Evolutionary conservation across 225 moss, liverwort and hornwort species (phyloP).

Genomic region (Rhytidiadelphus loreus): DNA sequence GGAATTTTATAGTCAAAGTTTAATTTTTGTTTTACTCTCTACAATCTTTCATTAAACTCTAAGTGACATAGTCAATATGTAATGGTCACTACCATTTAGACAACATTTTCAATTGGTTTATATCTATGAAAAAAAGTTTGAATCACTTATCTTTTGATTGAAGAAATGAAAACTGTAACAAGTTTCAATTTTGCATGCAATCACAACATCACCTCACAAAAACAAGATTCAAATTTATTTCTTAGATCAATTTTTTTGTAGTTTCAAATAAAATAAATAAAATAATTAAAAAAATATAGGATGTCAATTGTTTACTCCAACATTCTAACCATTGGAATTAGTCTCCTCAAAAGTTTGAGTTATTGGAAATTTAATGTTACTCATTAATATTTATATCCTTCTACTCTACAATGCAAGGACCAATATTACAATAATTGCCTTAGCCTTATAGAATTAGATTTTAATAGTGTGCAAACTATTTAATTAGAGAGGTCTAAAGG

Average conservation of each 20-base stretch:
- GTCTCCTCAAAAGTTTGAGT: not conserved
- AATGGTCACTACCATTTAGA: not conserved
- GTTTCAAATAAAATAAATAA: no score
- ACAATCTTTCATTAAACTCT: not conserved
- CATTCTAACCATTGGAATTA: fast-evolving
- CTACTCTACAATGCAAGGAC: not conserved
- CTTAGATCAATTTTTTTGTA: no score
- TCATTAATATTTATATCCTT: not conserved
- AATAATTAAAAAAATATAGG: not conserved
- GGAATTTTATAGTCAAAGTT: not conserved
- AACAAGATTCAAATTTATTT: not conserved
- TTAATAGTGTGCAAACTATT: not conserved
- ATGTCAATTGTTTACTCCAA: not conserved
- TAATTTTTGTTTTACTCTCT: not conserved
- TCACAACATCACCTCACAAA: not conserved
- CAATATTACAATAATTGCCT: not conserved
- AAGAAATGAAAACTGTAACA: not conserved
- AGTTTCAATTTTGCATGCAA: not conserved
- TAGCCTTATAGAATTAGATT: not conserved
- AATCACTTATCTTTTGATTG: not conserved
- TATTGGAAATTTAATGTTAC: not conserved
- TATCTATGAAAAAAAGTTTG: not conserved
- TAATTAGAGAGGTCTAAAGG: no score
- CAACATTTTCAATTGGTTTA: not conserved
- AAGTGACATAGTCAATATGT: not conserved